Evolutionary conservation across 1,139 yeast genomes (phyloP).

Genomic region (Hemisphaericaspora subhashii): DNA sequence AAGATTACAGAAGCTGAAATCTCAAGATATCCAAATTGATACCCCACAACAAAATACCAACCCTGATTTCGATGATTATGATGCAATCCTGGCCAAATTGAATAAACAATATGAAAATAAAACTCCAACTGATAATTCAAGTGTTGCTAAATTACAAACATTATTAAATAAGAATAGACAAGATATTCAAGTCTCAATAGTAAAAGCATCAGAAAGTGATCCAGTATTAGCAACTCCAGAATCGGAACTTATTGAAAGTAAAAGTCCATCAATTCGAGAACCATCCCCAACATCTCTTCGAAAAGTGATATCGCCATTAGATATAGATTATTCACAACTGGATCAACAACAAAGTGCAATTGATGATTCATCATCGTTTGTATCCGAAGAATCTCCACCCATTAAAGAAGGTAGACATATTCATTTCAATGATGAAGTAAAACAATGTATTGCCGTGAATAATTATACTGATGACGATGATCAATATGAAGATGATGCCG

Average conservation of each 20-base stretch:
- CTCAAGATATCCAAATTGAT: conserved; percentile 20
- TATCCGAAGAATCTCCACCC: background rate
- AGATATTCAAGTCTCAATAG: conserved; percentile 1
- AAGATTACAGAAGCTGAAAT: conserved; percentile 22
- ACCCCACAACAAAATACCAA: too few relatives aligned
- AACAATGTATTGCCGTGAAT: conserved; percentile 81
- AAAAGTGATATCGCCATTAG: background rate
- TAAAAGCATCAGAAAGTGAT: conserved; percentile 2
- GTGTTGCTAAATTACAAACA: conserved; percentile 16
- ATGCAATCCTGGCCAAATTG: conserved; percentile 57
- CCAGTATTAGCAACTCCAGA: conserved; percentile 1
- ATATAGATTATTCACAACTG: background rate
- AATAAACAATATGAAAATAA: conserved; percentile 51
- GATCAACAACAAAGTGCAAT: background rate
- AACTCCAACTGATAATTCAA: conserved; percentile 11
- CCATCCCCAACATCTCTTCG: background rate
- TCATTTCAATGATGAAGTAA: conserved; percentile 90
- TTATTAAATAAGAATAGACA: conserved; percentile 11
- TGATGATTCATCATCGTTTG: background rate
- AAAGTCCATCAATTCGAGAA: conserved; percentile 7
- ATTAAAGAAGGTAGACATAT: conserved; percentile 55
- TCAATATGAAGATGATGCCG: conserved; percentile 34
- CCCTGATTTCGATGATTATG: conserved; percentile 56
- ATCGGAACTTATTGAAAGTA: background rate
- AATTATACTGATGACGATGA: conserved; percentile 37